Base-by-base conservation (phyloP, 1,284 basidiomycete genomes). In the Heliocybe sulcata region DNA sequence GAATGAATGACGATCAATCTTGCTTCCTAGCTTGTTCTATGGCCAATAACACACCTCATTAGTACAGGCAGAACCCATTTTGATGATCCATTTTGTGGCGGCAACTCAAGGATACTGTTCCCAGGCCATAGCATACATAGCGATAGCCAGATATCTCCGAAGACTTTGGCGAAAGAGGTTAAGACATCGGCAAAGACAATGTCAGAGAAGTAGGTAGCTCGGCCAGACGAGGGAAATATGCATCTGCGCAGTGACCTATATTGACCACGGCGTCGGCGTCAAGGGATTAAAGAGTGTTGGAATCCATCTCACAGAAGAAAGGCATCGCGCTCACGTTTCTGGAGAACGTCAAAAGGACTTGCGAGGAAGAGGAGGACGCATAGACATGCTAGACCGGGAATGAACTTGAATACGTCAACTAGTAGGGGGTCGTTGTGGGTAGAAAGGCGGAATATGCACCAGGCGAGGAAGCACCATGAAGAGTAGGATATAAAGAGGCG, bases 141-240 rank as follows among this genome's bases (percentile, higher is more conserved):
- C 1, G 91, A 93, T 23, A 98, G 74, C 90, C 92, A 98, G 51
- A 96, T 75, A 64, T 99, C 96, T 16, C 94, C 97, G 35, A 98
- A 76, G 26, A 99, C 94, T 72, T 98, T 98, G 45, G 97, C 94
- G 63, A 93, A 97, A 0, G 93, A 97, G 0, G 97, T 99, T 63
- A 97, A 82, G 58, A 98, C 84, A 77, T 99, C 97, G 55, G 96
- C 95, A 56, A 97, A 83, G 49, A 99, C 82, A 49, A 99, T 85
- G 65, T 99, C 95, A 45, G 87, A 85, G 70, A 99, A 99, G 66
- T 87, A 84, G 47, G 95, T 77, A 1, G 83, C 80, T 51, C 78
- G 76, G 54, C 76, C 74, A 27, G 79, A 66, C 0, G 83, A 75
- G 23, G 90, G 83, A 49, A 86, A 79, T 29, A 94, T 63, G 65